A percentile compares a stretch with the other conserved stretches of the same genome.
These are phyloP conservation scores for Coniella lustricola DNA, from an alignment of 2,329 filamentous ascomycete genomes.

Conservation along the genomic window DNA sequence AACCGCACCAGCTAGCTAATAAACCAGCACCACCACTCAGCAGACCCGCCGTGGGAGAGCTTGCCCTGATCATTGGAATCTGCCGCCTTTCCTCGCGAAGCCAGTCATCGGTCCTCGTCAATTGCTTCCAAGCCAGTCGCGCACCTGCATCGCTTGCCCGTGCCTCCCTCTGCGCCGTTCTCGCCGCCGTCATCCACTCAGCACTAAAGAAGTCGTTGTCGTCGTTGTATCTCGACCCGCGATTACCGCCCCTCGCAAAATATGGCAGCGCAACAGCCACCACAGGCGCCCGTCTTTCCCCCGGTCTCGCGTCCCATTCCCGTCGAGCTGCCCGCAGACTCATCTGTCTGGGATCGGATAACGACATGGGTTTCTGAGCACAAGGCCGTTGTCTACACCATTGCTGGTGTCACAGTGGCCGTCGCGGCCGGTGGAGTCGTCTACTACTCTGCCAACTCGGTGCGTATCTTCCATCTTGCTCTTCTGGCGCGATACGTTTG, in stretches of 20 bases:
- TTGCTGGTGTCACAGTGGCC: constrained; percentile 88
- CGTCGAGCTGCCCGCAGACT: constrained; percentile 48
- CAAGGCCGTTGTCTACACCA: constrained; percentile 91
- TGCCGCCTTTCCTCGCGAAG: background rate
- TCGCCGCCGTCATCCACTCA: background rate
- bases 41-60: background rate
- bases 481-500: no score
- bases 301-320: constrained; percentile 39
- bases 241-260: background rate
- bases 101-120: background rate
- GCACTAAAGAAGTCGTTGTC: background rate
- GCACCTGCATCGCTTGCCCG: background rate
- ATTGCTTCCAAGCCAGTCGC: background rate
- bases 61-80: constrained; percentile 1
- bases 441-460: constrained; percentile 78
- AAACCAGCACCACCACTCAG: background rate
- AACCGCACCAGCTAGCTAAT: background rate
- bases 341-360: constrained; percentile 81
- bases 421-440: constrained; percentile 78
- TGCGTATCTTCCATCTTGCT: constrained; percentile 30
- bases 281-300: constrained; percentile 31
- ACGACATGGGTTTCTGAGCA: constrained; percentile 91
- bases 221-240: background rate
- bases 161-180: background rate
- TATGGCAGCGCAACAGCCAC: constrained; percentile 27